These are phyloP conservation scores for Alternaria arbusti DNA, from an alignment of 2,329 filamentous ascomycete species.

Conservation along the genomic window DNA sequence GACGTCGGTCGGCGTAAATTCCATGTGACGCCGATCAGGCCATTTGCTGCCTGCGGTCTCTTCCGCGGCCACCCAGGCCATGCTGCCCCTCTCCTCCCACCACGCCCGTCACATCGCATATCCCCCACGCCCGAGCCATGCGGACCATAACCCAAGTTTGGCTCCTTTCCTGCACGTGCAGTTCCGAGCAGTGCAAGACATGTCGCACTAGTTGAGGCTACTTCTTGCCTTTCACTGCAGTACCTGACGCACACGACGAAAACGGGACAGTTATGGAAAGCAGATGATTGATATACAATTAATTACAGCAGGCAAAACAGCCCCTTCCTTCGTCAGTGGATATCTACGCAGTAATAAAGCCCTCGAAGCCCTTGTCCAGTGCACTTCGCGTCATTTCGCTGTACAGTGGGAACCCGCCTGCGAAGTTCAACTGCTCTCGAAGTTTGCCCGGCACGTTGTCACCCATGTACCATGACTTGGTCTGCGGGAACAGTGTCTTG, in stretches of 20 bases:
- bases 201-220: neutral
- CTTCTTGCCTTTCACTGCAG: neutral
- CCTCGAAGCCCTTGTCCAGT: slow-evolving; percentile 46
- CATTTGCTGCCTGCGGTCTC: slow-evolving; percentile 5
- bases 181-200: neutral
- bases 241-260: neutral
- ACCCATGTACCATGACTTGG: slow-evolving; percentile 54
- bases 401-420: slow-evolving; percentile 52
- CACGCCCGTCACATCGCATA: neutral
- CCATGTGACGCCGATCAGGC: slow-evolving; percentile 23
- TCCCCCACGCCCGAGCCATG: neutral
- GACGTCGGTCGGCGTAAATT: slow-evolving; percentile 31
- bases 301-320: neutral
- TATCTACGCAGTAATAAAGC: slow-evolving; percentile 40
- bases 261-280: neutral
- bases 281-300: neutral
- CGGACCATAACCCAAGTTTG: neutral
- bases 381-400: slow-evolving; percentile 48
- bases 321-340: neutral
- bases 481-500: slow-evolving; percentile 51
- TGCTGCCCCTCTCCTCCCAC: neutral
- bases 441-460: slow-evolving; percentile 56
- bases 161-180: neutral
- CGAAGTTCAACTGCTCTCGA: slow-evolving; percentile 54
- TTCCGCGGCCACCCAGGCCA: neutral